phyloP scores from a whole-genome alignment of 2,329 filamentous ascomycete species.

The Allantophomopsis cytisporea region DNA sequence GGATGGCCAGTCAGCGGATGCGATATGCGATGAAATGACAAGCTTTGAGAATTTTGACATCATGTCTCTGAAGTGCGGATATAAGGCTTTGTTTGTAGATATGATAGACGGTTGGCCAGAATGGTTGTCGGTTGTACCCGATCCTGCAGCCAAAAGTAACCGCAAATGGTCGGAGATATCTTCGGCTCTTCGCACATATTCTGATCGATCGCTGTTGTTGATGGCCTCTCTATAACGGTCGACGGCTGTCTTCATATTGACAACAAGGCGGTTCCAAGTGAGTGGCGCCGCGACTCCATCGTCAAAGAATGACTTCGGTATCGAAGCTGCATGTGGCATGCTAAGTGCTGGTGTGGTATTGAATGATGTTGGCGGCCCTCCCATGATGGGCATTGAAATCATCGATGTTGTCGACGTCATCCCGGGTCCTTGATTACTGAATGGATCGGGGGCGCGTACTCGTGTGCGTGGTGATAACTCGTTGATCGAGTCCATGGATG shows the following conservation, averaged over 20 bases:
- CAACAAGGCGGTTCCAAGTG: constrained; percentile 80
- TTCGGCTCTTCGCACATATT: constrained; percentile 90
- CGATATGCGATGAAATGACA: constrained; percentile 94
- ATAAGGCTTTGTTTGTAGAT: constrained; percentile 91
- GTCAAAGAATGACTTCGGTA: constrained; percentile 80
- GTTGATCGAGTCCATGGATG: constrained; percentile 84
- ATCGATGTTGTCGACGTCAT: constrained; percentile 35
- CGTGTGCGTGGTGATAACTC: constrained; percentile 46
- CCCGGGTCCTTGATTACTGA: constrained; percentile 34
- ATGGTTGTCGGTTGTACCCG: constrained; percentile 95
- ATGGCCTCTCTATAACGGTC: constrained; percentile 88
- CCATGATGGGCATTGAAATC: constrained; percentile 10
- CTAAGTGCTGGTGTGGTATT: constrained; percentile 35
- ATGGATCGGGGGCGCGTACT: constrained; percentile 38
- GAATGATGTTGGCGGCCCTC: constrained; percentile 29
- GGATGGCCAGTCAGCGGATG: constrained; percentile 88
- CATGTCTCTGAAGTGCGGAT: constrained; percentile 96
- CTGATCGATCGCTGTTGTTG: constrained; percentile 65
- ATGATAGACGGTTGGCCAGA: constrained; percentile 99
- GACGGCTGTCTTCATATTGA: constrained; percentile 85
- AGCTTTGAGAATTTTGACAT: constrained; percentile 99
- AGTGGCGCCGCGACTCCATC: constrained; percentile 68
- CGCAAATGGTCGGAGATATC: constrained; percentile 96
- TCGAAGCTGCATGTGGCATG: constrained; percentile 28
- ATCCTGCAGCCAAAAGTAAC: constrained; percentile 85